Base-by-base conservation (phyloP, 2,329 filamentous ascomycete species). In the Trichoderma harzianum region DNA sequence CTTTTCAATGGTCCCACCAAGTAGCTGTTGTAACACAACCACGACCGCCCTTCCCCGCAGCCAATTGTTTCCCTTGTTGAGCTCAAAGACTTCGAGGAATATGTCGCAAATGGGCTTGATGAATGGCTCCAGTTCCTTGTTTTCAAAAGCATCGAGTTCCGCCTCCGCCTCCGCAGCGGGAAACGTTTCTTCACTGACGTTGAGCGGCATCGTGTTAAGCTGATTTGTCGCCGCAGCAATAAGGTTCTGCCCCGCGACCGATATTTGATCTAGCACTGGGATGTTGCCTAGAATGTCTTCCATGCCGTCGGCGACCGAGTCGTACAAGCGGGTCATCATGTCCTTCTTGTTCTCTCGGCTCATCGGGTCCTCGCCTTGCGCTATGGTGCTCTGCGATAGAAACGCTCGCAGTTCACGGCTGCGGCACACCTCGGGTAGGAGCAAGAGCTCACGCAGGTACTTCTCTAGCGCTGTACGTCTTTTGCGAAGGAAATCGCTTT, bases 51-150 rank as follows among this genome's bases (percentile, higher is more conserved):
- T 91, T 1, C 96, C 97, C 53, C 97, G 92, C 5, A 99, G 89
- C 97, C 96, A 99, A 81, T 97, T 98, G 82, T 97, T 98, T 53
- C 95, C 95, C 73, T 92, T 91, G 80, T 98, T 97, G 51, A 99
- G 87, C 78, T 97, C 95, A 78, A 99, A 99, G 0, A 94, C 89
- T 79, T 99, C 96, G 18, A 99, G 88, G 82, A 99, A 99, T 73
- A 99, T 91, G 80, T 99, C 96, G 81, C 95, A 98, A 73, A 99
- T 98, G 5, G 96, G 97, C 80, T 98, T 99, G 77, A 99, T 96
- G 78, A 99, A 98, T 1, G 96, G 96, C 78, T 97, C 94, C 2
- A 94, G 86, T 76, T 97, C 94, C 77, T 91, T 91, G 78, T 93
- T 91, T 81, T 98, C 95, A 77, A 97, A 98, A 0, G 95, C 95